Conservation (phyloP, 495 filamentous ascomycete species). For the Terfezia claveryi region DNA sequence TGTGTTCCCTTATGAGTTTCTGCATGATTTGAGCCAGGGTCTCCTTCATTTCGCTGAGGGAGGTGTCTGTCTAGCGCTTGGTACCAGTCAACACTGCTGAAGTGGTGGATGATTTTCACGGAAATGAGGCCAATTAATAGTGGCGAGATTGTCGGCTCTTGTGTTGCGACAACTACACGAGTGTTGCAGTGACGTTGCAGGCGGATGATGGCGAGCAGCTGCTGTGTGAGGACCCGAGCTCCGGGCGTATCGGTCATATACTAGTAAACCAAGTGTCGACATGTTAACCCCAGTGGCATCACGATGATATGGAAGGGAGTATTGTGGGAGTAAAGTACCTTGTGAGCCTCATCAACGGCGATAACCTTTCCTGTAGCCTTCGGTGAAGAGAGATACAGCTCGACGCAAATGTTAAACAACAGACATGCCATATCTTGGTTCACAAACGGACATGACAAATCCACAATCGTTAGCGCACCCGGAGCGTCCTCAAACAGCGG, state of each 20-base stretch:
- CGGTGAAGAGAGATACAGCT: conserved; percentile 28
- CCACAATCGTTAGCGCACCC: conserved; percentile 45
- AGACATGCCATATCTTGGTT: conserved; percentile 41
- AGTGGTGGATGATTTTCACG: conserved; percentile 54
- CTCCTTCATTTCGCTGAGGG: conserved; percentile 23
- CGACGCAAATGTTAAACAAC: conserved; percentile 45
- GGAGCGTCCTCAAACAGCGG: conserved; percentile 19
- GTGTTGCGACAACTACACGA: conserved; percentile 49
- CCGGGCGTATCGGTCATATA: conserved; percentile 28
- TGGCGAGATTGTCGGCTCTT: conserved; percentile 57
- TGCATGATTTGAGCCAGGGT: conserved; percentile 18
- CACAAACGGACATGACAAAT: conserved; percentile 52
- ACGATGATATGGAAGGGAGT: background rate
- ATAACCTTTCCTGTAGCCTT: conserved; percentile 26
- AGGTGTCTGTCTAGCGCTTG: conserved; percentile 37
- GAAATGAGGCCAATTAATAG: conserved; percentile 46
- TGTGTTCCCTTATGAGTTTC: too few species aligned
- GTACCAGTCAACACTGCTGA: conserved; percentile 50
- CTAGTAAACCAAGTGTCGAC: conserved; percentile 14
- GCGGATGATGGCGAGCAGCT: conserved; percentile 40
- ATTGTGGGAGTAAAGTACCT: conserved; percentile 19
- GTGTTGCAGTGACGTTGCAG: conserved; percentile 47
- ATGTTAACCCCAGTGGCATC: background rate
- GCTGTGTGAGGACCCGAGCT: conserved; percentile 35
- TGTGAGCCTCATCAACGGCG: conserved; percentile 38